Evolutionary conservation across 768 basidiomycete genomes (phyloP).

Genomic region (Strobilomyces confusus): DNA sequence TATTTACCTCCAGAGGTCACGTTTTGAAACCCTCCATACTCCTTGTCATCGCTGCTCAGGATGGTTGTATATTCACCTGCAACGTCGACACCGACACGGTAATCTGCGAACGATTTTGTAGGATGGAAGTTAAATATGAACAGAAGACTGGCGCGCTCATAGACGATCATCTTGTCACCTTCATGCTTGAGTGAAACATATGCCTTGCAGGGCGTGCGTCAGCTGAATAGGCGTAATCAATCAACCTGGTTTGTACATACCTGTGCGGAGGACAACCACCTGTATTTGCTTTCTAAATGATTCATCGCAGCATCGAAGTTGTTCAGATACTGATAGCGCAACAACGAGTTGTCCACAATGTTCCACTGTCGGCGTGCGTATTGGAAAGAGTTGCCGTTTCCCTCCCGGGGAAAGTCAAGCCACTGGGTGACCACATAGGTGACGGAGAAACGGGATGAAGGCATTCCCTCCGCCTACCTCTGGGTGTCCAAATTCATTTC

Average conservation of each 20-base stretch:
- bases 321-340: conserved; percentile 94
- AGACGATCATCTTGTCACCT: conserved; percentile 87
- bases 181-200: conserved; percentile 95
- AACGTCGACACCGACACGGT: conserved; percentile 84
- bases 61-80: conserved; percentile 82
- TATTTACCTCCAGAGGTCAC: conserved; percentile 59
- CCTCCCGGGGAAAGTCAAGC: conserved; percentile 98
- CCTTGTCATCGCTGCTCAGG: conserved; percentile 79
- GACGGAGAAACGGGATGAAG: not conserved
- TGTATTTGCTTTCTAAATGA: conserved; percentile 67
- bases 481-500: conserved; percentile 98
- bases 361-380: conserved; percentile 98
- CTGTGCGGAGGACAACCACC: conserved; percentile 82
- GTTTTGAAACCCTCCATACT: conserved; percentile 89
- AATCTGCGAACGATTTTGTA: conserved; percentile 86
- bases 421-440: conserved; percentile 47
- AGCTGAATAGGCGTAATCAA: not conserved
- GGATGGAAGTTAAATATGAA: conserved; percentile 99
- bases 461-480: conserved; percentile 50
- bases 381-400: conserved; percentile 94
- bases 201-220: conserved; percentile 44
- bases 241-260: conserved; percentile 35
- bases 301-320: conserved; percentile 95
- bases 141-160: conserved; percentile 87
- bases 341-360: conserved; percentile 75